Evolutionary conservation across 768 basidiomycete genomes (phyloP).

Genomic region (Fomitopsis pulvina): DNA sequence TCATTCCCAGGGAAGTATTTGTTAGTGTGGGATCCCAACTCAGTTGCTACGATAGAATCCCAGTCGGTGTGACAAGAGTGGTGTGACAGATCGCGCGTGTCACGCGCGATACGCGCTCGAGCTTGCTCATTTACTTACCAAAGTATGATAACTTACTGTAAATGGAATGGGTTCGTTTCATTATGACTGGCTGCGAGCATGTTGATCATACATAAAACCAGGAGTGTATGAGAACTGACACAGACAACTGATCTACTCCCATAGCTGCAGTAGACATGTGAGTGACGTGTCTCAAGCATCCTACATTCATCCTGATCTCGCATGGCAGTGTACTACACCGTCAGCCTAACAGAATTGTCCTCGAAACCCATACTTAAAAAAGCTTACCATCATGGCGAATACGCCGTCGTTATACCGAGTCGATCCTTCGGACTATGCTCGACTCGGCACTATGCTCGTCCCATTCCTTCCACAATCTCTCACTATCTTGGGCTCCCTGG

Average conservation of each 20-base stretch:
- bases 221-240: no score
- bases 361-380: no score
- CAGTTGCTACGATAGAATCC: not conserved
- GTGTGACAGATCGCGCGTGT: not conserved
- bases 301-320: not conserved
- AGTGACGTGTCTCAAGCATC: no score
- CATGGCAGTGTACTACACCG: no score
- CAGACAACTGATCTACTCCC: no score
- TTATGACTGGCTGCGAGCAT: no score
- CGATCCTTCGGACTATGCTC: not conserved
- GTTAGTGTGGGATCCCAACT: not conserved
- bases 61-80: not conserved
- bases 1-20: not conserved
- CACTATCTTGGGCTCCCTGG: not conserved
- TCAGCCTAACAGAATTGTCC: not conserved
- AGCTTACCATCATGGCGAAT: not conserved
- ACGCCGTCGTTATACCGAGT: not conserved
- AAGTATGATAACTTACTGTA: no score
- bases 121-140: no score
- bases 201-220: no score
- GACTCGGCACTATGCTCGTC: not conserved
- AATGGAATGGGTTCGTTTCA: no score
- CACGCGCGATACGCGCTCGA: no score
- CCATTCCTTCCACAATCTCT: not conserved
- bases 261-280: no score